Evolutionary conservation across 2,329 filamentous ascomycete genomes (phyloP), one percentile per base, ranked within the genome.

Genomic region (Nothopassalora personata): DNA sequence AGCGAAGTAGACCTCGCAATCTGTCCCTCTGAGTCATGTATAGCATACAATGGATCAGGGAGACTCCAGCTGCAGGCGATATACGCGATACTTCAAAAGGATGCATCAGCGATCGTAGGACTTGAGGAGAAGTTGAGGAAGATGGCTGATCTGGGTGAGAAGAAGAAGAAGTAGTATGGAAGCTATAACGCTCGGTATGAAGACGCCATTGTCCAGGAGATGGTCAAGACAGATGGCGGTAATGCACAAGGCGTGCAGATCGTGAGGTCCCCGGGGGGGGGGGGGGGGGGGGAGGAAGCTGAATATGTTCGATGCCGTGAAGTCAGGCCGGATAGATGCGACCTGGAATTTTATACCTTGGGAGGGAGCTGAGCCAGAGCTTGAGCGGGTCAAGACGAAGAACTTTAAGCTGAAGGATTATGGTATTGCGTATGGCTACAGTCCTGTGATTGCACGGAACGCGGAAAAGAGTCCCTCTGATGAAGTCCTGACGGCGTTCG

Each of bases 271-370:
- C n/a, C n/a, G n/a, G n/a, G n/a, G n/a, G n/a, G n/a, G n/a, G n/a
- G n/a, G n/a, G n/a, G n/a, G n/a, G n/a, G n/a, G n/a, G 60, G 50
- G 67, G 30, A 66, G 68, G 45, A 72, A 71, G 61, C 57, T 71
- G 53, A 63, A 62, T 46, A 62, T 72, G 27, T 72, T 70, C 31
- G 67, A 70, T 6, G 63, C 64, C 11, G 55, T 69, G 15, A 67
- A 67, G 54, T 52, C 61, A 15, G 70, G 70, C 1, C 49, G 60
- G n/a, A 54, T 71, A 4, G 70, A 72, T 58, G 69, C 69, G 0
- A 72, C 70, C 1, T 72, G 70, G 70, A 61, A 71, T 45, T 71
- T 72, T 54, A 43, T 71, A 48, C 70, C 70, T 11, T 72, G 70
- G 70, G 70, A 72, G 52, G 69, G 70, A 1, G 64, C 71, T 7